Evolutionary conservation across 2,329 filamentous ascomycete genomes (phyloP), one percentile per base, ranked within the genome.

Genomic region (Pseudogymnoascus sp.): DNA sequence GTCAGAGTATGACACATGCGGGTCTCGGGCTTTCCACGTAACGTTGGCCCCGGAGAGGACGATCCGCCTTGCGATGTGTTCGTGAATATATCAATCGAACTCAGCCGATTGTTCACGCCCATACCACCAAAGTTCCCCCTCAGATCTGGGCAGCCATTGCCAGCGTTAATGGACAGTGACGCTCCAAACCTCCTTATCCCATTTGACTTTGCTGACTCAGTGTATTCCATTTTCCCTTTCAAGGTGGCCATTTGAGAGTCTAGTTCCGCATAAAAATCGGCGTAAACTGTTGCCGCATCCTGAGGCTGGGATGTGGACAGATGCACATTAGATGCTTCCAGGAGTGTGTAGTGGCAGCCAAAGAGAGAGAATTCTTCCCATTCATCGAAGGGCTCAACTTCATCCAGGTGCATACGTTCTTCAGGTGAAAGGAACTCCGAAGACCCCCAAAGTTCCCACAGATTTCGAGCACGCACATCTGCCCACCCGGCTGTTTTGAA

Each of bases 281-380:
- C 33, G 5, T 19, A 7, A 28, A 17, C 6, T 19, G 42, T 15
- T 26, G 28, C 26, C 23, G 13, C 21, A 5, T 60, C 28, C 6
- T 15, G 59, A 5, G 31, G 64, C 69, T 26, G 69, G 60, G 3
- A 2, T 7, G 62, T 63, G 31, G 69, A 4, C 5, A 33, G 75
- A 70, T 4, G 71, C 65, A 28, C 78, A 62, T 76, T 84, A 44
- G 78, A 81, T 13, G 91, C 90, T 61, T 85, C 79, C 8, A 96
- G 79, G 47, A 97, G 76, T 69, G 93, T 89, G 74, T 96, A 96
- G 75, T 97, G 93, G 35, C 87, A 86, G 1, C 84, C 86, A 74
- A 96, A 96, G 0, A 96, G 78, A 2, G 89, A 87, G 72, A 97
- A 92, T 71, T 97, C 93, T 75, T 97, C 93, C 91, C 91, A 96